These are phyloP conservation scores for Apiospora phragmitis DNA, from an alignment of 2,329 filamentous ascomycete genomes.

Conservation along the genomic window DNA sequence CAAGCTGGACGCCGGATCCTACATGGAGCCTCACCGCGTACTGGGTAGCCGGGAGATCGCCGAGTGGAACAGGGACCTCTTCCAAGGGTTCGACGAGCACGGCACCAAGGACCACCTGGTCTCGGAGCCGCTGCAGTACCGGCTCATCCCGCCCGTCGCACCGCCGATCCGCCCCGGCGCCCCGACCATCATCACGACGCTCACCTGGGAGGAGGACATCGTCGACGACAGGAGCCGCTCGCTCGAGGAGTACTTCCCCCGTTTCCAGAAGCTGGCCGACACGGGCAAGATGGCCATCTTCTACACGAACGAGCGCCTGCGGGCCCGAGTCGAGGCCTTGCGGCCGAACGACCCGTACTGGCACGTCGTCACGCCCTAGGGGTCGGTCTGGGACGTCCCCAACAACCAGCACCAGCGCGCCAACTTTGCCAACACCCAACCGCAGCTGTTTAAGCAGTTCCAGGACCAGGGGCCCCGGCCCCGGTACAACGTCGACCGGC, in stretches of 20 bases:
- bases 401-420: slow-evolving; percentile 5
- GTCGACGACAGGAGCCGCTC: neutral
- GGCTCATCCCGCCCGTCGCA: neutral
- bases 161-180: neutral
- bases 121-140: neutral
- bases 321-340: neutral
- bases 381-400: neutral
- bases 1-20: neutral
- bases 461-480: neutral
- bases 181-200: neutral
- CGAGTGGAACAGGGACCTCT: neutral
- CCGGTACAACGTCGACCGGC: neutral
- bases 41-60: neutral
- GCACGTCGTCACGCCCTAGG: neutral
- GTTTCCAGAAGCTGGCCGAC: neutral
- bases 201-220: neutral
- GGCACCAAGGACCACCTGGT: neutral
- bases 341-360: neutral
- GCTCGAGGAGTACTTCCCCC: neutral
- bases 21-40: neutral
- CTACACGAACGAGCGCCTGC: neutral
- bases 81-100: neutral
- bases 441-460: neutral
- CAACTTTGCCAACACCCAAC: neutral
- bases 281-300: neutral